Evolutionary conservation across 352 stramenopile genomes (phyloP).

Genomic region (Pythium biforme): DNA sequence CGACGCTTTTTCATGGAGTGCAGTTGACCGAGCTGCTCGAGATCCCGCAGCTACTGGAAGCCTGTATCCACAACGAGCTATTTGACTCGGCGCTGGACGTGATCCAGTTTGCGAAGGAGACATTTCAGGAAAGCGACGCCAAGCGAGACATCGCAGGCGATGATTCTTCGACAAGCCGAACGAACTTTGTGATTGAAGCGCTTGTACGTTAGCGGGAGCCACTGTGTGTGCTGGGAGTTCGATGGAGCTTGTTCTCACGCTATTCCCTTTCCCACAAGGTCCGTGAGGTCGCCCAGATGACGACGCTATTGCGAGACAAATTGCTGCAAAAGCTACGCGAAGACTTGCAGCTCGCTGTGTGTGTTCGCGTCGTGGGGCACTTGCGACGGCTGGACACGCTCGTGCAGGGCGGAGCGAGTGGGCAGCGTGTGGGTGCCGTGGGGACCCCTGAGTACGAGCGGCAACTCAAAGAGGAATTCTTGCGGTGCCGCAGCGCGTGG

Average conservation of each 20-base stretch:
- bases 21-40: constrained; percentile 97
- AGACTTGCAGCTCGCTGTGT: constrained; percentile 76
- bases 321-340: constrained; percentile 83
- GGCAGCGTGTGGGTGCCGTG: constrained; percentile 14
- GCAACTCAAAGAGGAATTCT: constrained; percentile 84
- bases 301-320: constrained; percentile 56
- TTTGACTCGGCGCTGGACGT: constrained; percentile 96
- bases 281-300: constrained; percentile 68
- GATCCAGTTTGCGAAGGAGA: constrained; percentile 89
- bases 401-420: not conserved
- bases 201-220: constrained; percentile 35
- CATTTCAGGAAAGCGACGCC: constrained; percentile 40
- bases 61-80: constrained; percentile 95
- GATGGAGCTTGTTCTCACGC: no score
- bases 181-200: constrained; percentile 64
- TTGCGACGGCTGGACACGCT: constrained; percentile 72
- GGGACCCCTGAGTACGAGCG: constrained; percentile 65
- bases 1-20: not conserved
- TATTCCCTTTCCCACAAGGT: constrained; percentile 28
- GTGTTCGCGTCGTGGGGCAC: constrained; percentile 79
- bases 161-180: not conserved
- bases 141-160: constrained; percentile 12
- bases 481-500: constrained; percentile 75
- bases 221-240: no score
- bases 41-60: constrained; percentile 96